phyloP scores from a whole-genome alignment of 2,329 filamentous ascomycete species.

The Cladosporium sp. region DNA sequence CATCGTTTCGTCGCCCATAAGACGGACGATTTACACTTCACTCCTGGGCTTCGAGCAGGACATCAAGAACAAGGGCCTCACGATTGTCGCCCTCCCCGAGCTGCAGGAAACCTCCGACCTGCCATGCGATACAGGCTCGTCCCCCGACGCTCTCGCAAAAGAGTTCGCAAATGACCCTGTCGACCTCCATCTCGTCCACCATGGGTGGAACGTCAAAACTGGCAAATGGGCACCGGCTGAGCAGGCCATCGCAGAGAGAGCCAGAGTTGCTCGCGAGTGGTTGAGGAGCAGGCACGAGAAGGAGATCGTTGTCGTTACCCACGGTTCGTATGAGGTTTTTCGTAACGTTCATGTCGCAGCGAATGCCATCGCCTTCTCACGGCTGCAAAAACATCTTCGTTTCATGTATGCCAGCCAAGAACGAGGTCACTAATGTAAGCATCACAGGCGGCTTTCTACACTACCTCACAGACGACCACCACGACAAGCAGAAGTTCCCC shows the following conservation, averaged over 20 bases:
- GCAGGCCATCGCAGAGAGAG: conserved; percentile 55
- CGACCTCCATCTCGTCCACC: conserved; percentile 55
- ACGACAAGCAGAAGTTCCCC: conserved; percentile 48
- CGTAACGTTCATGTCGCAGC: not conserved
- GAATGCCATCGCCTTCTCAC: not conserved
- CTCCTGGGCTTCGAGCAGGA: conserved; percentile 61
- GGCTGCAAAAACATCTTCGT: too few species aligned
- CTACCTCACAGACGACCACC: conserved; percentile 78
- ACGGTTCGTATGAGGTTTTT: conserved; percentile 48
- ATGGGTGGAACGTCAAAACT: conserved; percentile 66
- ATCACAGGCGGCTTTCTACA: conserved; percentile 63
- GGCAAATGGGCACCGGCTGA: conserved; percentile 43
- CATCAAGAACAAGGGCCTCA: conserved; percentile 41
- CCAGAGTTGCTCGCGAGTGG: conserved; percentile 55
- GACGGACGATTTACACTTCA: conserved; percentile 75
- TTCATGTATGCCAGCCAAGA: not conserved
- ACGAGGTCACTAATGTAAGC: not conserved
- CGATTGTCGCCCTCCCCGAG: conserved; percentile 64
- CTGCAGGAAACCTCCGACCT: conserved; percentile 72
- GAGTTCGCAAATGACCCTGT: conserved; percentile 58
- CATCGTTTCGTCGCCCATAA: conserved; percentile 73
- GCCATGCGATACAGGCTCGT: conserved; percentile 71
- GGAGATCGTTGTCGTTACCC: conserved; percentile 72
- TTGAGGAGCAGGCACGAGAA: conserved; percentile 52
- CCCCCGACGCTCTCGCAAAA: conserved; percentile 48